A percentile compares a stretch with the other conserved stretches of the same genome.
Evolutionary conservation across 2,329 filamentous ascomycete genomes (phyloP).

Genomic region (Sphaerulina vaccinii): DNA sequence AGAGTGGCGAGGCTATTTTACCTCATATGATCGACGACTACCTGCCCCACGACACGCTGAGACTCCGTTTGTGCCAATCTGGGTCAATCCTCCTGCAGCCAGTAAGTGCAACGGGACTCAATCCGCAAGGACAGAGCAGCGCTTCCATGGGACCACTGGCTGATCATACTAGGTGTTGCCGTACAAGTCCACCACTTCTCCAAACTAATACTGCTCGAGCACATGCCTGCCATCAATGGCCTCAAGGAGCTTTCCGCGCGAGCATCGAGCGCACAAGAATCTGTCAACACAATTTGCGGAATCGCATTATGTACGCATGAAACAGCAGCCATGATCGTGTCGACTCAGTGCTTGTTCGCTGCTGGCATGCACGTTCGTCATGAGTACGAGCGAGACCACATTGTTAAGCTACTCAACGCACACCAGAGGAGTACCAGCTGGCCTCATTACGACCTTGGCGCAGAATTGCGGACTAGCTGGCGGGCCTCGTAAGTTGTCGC

Average conservation of each 20-base stretch:
- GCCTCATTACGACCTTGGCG: constrained; percentile 27
- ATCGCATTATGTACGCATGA: constrained; percentile 46
- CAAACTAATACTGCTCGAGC: constrained; percentile 50
- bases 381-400: constrained; percentile 31
- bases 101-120: too few relatives aligned
- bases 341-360: constrained; percentile 42
- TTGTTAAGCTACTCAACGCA: constrained; percentile 37
- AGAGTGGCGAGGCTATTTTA: constrained; percentile 48
- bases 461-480: too few relatives aligned
- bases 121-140: too few relatives aligned
- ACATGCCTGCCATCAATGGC: constrained; percentile 34
- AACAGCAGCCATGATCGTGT: constrained; percentile 41
- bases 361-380: constrained; percentile 42
- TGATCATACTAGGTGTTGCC: constrained; percentile 44
- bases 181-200: constrained; percentile 53
- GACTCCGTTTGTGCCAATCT: constrained; percentile 45
- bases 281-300: constrained; percentile 49
- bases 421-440: constrained; percentile 41
- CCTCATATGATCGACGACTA: constrained; percentile 42
- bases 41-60: constrained; percentile 30
- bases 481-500: too few relatives aligned
- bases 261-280: constrained; percentile 43
- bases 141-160: too few relatives aligned
- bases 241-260: constrained; percentile 47
- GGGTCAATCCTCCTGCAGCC: constrained; percentile 50